Evolutionary conservation across 176 grass and related monocot genomes (phyloP).

Genomic region (Avena eriantha): DNA sequence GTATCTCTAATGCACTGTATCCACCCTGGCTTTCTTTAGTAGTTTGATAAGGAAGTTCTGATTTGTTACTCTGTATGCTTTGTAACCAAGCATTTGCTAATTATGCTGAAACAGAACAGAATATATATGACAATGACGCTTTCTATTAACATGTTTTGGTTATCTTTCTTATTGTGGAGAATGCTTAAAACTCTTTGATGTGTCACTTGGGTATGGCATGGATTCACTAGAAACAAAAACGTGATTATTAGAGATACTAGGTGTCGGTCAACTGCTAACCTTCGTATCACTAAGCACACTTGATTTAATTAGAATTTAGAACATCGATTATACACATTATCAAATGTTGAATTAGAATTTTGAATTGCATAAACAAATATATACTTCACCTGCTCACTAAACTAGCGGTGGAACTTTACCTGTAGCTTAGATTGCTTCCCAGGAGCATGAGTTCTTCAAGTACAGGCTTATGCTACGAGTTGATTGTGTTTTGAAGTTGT

Average conservation of each 20-base stretch:
- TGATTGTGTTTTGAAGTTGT: not conserved
- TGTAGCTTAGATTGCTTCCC: not conserved
- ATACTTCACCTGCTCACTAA: slow-evolving; percentile 1
- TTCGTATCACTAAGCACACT: not conserved
- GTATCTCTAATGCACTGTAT: not conserved
- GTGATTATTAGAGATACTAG: not conserved
- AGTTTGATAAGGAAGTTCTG: not conserved
- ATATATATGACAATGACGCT: not conserved
- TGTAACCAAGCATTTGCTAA: not conserved
- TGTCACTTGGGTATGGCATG: too few relatives aligned
- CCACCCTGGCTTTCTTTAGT: not conserved
- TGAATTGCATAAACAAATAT: not conserved
- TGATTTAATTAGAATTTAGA: not conserved
- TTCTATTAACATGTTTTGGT: not conserved
- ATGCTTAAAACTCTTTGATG: not conserved
- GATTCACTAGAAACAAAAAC: not conserved
- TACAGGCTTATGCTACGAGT: not conserved
- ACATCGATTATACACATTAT: not conserved
- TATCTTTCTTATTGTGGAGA: not conserved
- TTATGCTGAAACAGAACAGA: not conserved
- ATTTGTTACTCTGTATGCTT: not conserved
- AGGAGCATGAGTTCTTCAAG: slow-evolving; percentile 11
- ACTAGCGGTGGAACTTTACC: not conserved
- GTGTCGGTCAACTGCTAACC: not conserved
- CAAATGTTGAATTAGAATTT: not conserved